Percentiles rank a stretch among this genome's conserved stretches.
Conservation (phyloP, 2,329 filamentous ascomycete genomes). For the Pseudohalonectria lignicola region DNA sequence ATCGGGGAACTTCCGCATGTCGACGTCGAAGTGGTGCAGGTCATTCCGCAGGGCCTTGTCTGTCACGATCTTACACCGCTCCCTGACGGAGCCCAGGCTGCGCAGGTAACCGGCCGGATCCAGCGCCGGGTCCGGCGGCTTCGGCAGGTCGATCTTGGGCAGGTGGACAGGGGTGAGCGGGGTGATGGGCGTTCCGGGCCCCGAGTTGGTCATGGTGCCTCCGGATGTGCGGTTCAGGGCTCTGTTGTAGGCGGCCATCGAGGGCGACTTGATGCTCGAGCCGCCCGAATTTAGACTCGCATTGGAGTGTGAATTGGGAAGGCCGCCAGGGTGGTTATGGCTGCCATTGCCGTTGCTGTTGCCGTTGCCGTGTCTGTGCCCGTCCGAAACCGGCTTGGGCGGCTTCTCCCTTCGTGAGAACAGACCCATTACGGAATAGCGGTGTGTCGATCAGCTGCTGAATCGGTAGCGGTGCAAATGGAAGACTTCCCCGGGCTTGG, state of each 20-base stretch:
- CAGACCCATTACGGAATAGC: constrained; percentile 34
- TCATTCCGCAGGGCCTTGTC: constrained; percentile 68
- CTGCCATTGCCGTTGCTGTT: not conserved
- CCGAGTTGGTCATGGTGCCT: constrained; percentile 25
- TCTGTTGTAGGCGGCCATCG: constrained; percentile 19
- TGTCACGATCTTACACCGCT: constrained; percentile 62
- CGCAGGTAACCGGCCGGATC: constrained; percentile 86
- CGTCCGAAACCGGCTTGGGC: constrained; percentile 26
- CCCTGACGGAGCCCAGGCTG: constrained; percentile 79
- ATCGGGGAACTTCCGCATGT: constrained; percentile 72
- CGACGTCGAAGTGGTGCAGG: constrained; percentile 79
- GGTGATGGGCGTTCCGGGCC: constrained; percentile 34
- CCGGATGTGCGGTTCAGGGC: constrained; percentile 39
- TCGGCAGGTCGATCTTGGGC: constrained; percentile 70
- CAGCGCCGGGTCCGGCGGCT: constrained; percentile 74
- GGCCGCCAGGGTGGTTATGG: too few relatives aligned
- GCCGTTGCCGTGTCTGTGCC: constrained; percentile 18
- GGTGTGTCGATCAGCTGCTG: not conserved
- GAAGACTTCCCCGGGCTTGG: too few relatives aligned
- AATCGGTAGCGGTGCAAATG: too few relatives aligned
- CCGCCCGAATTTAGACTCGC: constrained; percentile 39
- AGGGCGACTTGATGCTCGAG: constrained; percentile 33
- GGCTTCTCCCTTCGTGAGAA: constrained; percentile 45
- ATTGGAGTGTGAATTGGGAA: constrained; percentile 28
- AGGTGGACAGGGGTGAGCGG: constrained; percentile 44